Evolutionary conservation across 352 stramenopile species (phyloP), one percentile per base, ranked within the genome.

Genomic region (Pelagophyceae sp.): DNA sequence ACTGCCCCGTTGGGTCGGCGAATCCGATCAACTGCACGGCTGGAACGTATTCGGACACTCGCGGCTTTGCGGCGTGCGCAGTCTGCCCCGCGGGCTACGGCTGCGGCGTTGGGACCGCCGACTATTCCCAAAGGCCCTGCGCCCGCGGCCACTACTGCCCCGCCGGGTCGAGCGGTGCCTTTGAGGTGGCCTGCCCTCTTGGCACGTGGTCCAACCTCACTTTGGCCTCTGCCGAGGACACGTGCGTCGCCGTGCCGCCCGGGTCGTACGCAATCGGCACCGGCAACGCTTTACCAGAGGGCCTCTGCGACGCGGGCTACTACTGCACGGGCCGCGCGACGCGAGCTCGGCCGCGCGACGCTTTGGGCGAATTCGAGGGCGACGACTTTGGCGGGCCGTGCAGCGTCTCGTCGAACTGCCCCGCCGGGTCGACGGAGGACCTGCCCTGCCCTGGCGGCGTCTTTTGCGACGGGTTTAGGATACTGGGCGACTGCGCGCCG

Each of bases 71-170:
- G 51, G 87, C 82, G 15, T 96, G 91, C 76, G 81, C 65, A 83
- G 31, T 3, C 17, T 91, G 87, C 70, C 83, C 84, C 23, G 37
- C 71, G 27, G 86, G 86, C 19, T 83, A 77, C 72, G 91, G 86
- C 64, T 93, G 89, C 31, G 82, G 80, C 0, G 72, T 83, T 45
- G 79, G 72, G 23, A 63, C 82, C 23, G 61, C 79, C 31, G 76
- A 79, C 38, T 71, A 74, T 38, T 5, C 32, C 23, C 38, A 63
- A 1, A 3, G 35, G 17, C 31, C 33, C 33, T 90, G 85, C 82
- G 33, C 29, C 3, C 80, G 88, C 0, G 93, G 93, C 0, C 83
- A 96, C 79, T 96, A 95, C 77, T 97, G 93, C 80, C 91, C 90
- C 20, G 82, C 93, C 20, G 85, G 83, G 23, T 94, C 92, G 1